These are phyloP conservation scores for Myotisia sp. DNA, from an alignment of 2,329 filamentous ascomycete genomes.

Conservation along the genomic window DNA sequence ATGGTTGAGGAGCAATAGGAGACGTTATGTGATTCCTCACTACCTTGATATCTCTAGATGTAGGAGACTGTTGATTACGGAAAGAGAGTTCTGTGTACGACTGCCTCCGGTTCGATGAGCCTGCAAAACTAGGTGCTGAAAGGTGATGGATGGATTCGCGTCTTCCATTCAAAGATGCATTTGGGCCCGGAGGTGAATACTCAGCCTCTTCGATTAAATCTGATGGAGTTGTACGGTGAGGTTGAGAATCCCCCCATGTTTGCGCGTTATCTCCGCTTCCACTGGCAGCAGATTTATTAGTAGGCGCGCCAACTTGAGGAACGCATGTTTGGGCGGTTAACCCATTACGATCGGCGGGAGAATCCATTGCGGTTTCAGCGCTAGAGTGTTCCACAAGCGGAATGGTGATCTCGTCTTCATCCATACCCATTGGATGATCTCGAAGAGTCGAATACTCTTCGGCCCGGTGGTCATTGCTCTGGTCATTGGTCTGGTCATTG, in stretches of 20 bases:
- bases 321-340: constrained; percentile 22
- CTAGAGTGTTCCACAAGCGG: background rate
- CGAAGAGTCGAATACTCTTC: too few species aligned
- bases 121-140: constrained; percentile 11
- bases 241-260: constrained; percentile 2
- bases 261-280: constrained; percentile 18
- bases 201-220: constrained; percentile 33
- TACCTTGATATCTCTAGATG: constrained; percentile 42
- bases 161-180: constrained; percentile 20
- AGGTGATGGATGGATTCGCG: constrained; percentile 17
- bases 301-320: constrained; percentile 22
- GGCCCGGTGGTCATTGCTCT: constrained; percentile 19
- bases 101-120: constrained; percentile 25
- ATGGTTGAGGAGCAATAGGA: constrained; percentile 60
- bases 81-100: constrained; percentile 28
- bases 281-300: constrained; percentile 22
- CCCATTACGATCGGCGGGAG: constrained; percentile 15
- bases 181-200: constrained; percentile 35
- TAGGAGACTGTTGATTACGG: constrained; percentile 18
- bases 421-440: constrained; percentile 12
- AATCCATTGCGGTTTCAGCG: constrained; percentile 1
- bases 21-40: constrained; percentile 60
- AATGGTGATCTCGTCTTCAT: constrained; percentile 21
- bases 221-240: constrained; percentile 6
- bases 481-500: constrained; percentile 23